phyloP scores from a whole-genome alignment of 352 stramenopile genomes.

The Hyphochytrium catenoides region DNA sequence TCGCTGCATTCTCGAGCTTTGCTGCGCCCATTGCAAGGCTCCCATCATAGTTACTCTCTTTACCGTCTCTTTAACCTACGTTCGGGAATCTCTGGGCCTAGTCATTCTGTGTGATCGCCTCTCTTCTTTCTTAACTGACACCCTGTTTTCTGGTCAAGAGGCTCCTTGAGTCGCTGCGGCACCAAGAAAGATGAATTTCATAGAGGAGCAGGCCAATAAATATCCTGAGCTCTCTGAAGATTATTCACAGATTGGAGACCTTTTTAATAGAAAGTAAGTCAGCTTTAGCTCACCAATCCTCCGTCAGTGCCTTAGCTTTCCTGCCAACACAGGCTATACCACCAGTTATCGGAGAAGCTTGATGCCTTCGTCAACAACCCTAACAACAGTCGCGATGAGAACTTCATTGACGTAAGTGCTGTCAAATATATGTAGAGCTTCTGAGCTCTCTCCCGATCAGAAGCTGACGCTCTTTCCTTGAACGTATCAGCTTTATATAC shows the following conservation, averaged over 20 bases:
- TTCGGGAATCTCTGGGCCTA: no score
- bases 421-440: background rate
- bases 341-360: slow-evolving; percentile 84
- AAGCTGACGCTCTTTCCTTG: slow-evolving; percentile 14
- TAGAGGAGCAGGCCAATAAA: slow-evolving; percentile 52
- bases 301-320: background rate
- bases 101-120: no score
- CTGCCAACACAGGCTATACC: slow-evolving; percentile 66
- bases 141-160: no score
- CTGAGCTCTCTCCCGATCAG: background rate
- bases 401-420: background rate
- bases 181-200: slow-evolving; percentile 44
- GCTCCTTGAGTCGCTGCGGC: no score
- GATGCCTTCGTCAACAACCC: slow-evolving; percentile 69
- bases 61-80: no score
- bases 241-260: slow-evolving; percentile 69
- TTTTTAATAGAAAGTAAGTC: slow-evolving; percentile 64
- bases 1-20: no score
- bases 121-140: no score
- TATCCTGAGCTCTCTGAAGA: slow-evolving; percentile 71
- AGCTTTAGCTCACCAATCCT: background rate
- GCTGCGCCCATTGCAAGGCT: no score
- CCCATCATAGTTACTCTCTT: no score
- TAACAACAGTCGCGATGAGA: slow-evolving; percentile 8
- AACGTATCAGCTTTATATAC: slow-evolving; percentile 63